These are phyloP conservation scores for Vararia minispora DNA, from an alignment of 768 basidiomycete genomes.

Conservation along the genomic window DNA sequence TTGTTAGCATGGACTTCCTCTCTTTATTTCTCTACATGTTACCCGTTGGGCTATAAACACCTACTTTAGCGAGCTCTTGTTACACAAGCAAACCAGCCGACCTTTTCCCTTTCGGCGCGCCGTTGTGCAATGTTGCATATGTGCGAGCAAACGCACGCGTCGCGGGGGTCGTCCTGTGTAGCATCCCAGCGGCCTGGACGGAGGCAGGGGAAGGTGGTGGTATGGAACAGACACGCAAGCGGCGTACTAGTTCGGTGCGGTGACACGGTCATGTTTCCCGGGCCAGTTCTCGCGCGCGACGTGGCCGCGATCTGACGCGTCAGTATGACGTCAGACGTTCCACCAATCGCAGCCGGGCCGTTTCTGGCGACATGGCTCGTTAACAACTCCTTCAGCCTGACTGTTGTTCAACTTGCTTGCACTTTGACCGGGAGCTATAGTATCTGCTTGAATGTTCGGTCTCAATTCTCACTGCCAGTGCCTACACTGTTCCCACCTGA, in stretches of 20 bases:
- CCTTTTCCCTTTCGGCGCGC: constrained; percentile 7
- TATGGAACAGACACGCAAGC: not conserved
- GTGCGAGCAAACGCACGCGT: constrained; percentile 8
- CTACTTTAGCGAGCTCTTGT: constrained; percentile 1
- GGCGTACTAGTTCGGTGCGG: too few species aligned
- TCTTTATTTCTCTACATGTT: not conserved
- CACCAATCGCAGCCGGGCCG: not conserved
- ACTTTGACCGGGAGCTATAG: too few species aligned
- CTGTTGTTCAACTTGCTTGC: too few species aligned
- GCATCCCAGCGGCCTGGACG: constrained; percentile 1
- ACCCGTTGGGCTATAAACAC: constrained; percentile 14
- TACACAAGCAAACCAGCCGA: constrained; percentile 1
- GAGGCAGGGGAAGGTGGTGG: not conserved
- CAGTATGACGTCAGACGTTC: not conserved
- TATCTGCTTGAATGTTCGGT: too few species aligned
- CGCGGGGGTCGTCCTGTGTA: not conserved
- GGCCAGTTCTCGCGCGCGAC: constrained; percentile 6
- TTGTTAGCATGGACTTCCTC: not conserved
- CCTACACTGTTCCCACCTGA: too few species aligned
- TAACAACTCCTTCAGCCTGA: too few species aligned
- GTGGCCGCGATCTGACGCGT: constrained; percentile 8
- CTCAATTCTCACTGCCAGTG: too few species aligned
- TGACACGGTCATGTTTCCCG: constrained; percentile 1
- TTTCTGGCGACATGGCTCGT: too few species aligned
- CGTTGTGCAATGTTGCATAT: constrained; percentile 9